Conservation (phyloP, 345 rosid species). For the Salix koriyanagi region DNA sequence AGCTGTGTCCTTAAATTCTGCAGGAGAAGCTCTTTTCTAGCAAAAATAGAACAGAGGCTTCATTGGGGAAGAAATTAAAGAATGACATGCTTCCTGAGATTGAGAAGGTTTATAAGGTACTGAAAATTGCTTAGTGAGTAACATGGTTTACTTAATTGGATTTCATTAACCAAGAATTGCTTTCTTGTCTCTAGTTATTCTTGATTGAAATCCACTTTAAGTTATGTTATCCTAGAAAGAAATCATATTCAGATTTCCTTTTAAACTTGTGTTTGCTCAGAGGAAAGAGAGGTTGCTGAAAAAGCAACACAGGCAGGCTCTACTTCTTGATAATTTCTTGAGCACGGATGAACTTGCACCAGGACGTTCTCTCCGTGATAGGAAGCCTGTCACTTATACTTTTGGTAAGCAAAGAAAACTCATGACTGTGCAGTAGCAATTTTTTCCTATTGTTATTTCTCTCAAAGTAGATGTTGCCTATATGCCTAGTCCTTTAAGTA, state of each 20-base stretch:
- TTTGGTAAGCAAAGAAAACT: slow-evolving; percentile 55
- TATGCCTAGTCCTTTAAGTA: neutral
- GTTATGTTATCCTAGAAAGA: slow-evolving; percentile 7
- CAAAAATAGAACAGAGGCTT: slow-evolving; percentile 81
- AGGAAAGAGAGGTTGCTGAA: slow-evolving; percentile 81
- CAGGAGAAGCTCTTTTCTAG: slow-evolving; percentile 90
- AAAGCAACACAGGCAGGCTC: slow-evolving; percentile 89
- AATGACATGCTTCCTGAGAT: slow-evolving; percentile 95
- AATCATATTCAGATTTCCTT: neutral
- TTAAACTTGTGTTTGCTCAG: slow-evolving; percentile 30
- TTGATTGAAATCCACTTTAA: slow-evolving; percentile 1
- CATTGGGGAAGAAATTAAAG: slow-evolving; percentile 83
- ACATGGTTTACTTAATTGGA: neutral
- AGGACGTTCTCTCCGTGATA: slow-evolving; percentile 89
- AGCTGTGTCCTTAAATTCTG: slow-evolving; percentile 12
- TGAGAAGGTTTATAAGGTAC: slow-evolving; percentile 94
- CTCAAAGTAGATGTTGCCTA: neutral
- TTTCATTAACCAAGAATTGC: neutral
- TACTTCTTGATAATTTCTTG: slow-evolving; percentile 72
- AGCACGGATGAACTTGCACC: slow-evolving; percentile 64
- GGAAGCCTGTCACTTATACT: slow-evolving; percentile 92
- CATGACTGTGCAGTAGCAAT: neutral
- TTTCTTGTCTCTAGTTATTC: neutral
- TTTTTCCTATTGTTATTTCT: neutral
- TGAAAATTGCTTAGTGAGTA: slow-evolving; percentile 7